A percentile compares a stretch with the other conserved stretches of the same genome.
phyloP scores from a whole-genome alignment of 225 moss, liverwort and hornwort species.

The Climacium dendroides region DNA sequence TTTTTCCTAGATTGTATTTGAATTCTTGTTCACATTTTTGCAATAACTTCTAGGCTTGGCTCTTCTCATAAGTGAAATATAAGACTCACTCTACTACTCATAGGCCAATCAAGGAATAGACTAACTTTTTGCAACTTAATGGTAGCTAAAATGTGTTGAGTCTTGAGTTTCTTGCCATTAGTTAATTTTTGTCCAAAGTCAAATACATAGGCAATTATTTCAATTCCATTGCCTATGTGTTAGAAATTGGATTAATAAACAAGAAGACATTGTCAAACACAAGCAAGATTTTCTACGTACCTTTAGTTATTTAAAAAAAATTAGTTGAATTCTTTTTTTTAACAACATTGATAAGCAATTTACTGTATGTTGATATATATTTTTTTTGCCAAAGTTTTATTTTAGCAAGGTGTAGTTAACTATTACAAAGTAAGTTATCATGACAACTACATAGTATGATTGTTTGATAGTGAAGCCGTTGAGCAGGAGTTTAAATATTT shows the following conservation, averaged over 20 bases:
- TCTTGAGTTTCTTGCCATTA: neutral
- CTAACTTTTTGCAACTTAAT: neutral
- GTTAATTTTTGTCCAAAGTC: neutral
- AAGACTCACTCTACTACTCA: neutral
- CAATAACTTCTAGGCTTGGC: neutral
- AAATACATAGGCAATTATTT: neutral
- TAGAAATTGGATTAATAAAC: neutral
- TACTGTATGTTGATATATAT: neutral
- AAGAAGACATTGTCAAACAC: neutral
- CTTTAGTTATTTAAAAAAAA: too few relatives aligned
- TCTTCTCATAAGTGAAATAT: neutral
- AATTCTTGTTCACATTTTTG: neutral
- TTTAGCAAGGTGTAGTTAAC: rapidly evolving
- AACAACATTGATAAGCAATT: neutral
- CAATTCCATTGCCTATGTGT: neutral
- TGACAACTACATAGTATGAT: too few relatives aligned
- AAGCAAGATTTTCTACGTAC: too few relatives aligned
- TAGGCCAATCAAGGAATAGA: neutral
- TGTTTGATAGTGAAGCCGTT: neutral
- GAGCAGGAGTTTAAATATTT: rapidly evolving
- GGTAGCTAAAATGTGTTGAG: neutral
- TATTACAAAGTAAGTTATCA: neutral
- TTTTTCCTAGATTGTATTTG: neutral
- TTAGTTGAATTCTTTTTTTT: too few relatives aligned
- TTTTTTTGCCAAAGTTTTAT: neutral